These are phyloP conservation scores for Cucumis sativus DNA, from an alignment of 306 rosid species.

Conservation along the genomic window Cucumber_9930_V3 NC_026658.2:18605501-18606000, in stretches of 20 bases:
- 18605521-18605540: conserved; percentile 11
- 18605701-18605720: not conserved
- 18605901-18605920: not conserved
- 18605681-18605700: not conserved
- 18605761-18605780: not conserved
- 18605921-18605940: not conserved
- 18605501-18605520: conserved; percentile 8
- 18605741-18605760: not conserved
- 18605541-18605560: not conserved
- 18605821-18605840: not conserved
- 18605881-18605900: not conserved
- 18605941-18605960: not conserved
- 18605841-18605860: not conserved
- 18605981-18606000: not conserved
- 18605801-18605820: not conserved
- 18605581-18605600: not conserved
- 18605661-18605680: not conserved
- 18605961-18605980: not conserved
- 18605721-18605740: not conserved
- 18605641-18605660: not conserved
- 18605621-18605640: not conserved
- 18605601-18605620: not conserved
- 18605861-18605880: not conserved
- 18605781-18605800: not conserved
- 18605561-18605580: not conserved